Evolutionary conservation across 192 early-diverging fungal species (phyloP), one percentile per base, ranked within the genome.

Genomic region (Spizellomyces punctatus): DNA sequence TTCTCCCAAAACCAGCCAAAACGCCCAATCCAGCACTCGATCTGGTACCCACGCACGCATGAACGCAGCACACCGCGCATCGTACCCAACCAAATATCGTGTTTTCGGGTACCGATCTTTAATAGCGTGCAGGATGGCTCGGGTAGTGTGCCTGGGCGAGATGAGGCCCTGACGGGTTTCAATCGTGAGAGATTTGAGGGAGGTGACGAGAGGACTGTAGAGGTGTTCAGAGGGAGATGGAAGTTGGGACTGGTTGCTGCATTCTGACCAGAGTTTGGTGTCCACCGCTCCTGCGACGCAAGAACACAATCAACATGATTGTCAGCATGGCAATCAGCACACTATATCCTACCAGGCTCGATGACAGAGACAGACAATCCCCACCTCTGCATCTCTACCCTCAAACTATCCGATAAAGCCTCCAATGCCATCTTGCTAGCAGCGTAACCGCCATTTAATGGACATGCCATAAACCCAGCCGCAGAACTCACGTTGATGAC

Each of bases 11-110:
- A 27, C 64, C n/a, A 66, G 36, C 64, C 64, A 66, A 50, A 50
- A 66, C 0, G 64, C 77, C 77, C 77, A 79, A 50, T 79, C 78
- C 63, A 79, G 57, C n/a, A 79, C 66, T 19, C 78, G 68, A 68
- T 79, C 78, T 44, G 78, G 74, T 65, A 79, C 57, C 27, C 59
- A 62, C 65, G 64, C 65, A 10, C 60, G 16, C 10, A 77, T 56
- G 7, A 27, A 36, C 3, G 36, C 48, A 12, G 78, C 76, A 46
- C 63, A 48, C 59, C 67, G 58, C 0, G 74, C 74, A 54, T 79
- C 78, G 55, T 71, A 69, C 22, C 78, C 78, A 49, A 75, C 73
- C 19, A 76, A 70, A 49, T 79, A 79, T 41, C 78, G 73, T 57
- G 78, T 79, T 63, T 73, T 77, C 7, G 78, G 78, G 48, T 77